Evolutionary conservation across 2,329 filamentous ascomycete genomes (phyloP).

Genomic region (Exophiala calicioides): DNA sequence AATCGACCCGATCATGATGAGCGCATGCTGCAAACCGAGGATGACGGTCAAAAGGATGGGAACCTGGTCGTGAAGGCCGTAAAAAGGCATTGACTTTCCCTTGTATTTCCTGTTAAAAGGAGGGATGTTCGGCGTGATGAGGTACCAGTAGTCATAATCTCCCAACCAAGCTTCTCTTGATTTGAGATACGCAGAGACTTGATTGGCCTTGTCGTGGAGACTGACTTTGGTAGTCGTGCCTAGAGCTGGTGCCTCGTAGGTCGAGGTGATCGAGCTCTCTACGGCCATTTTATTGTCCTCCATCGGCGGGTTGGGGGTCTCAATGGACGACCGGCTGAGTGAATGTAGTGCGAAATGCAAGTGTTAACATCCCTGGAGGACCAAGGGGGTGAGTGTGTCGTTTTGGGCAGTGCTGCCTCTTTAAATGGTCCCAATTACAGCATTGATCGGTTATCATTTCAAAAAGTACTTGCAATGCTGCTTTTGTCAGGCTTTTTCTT

Average conservation of each 20-base stretch:
- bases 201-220: conserved; percentile 14
- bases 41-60: conserved; percentile 72
- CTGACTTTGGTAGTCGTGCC: conserved; percentile 12
- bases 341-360: too few species aligned
- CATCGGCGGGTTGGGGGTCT: conserved; percentile 1
- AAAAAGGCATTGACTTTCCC: conserved; percentile 69
- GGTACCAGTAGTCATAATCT: conserved; percentile 56
- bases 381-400: not conserved
- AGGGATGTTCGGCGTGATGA: conserved; percentile 56
- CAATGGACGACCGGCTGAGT: too few species aligned
- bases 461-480: not conserved
- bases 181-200: conserved; percentile 29
- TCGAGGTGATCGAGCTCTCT: conserved; percentile 11
- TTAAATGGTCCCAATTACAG: not conserved
- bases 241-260: conserved; percentile 1
- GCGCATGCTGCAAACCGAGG: conserved; percentile 75
- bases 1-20: conserved; percentile 74
- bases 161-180: conserved; percentile 51
- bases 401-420: not conserved
- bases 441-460: not conserved
- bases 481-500: not conserved
- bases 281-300: conserved; percentile 13
- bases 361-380: not conserved
- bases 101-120: conserved; percentile 51
- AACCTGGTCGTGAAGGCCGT: conserved; percentile 78